phyloP scores from a whole-genome alignment of 306 rosid genomes.

The Lupinus albus region DNA sequence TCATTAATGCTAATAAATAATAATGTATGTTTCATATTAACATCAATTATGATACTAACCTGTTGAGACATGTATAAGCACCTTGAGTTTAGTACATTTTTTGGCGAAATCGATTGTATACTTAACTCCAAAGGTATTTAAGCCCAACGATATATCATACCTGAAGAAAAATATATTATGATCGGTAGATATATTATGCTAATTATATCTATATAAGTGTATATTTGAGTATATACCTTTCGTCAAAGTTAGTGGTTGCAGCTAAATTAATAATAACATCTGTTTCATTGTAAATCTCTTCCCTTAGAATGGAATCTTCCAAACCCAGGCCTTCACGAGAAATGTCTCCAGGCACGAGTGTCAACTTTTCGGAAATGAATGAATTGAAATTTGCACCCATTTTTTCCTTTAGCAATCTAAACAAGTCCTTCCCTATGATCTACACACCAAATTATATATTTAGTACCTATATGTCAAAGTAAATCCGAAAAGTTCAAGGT shows the following conservation, averaged over 20 bases:
- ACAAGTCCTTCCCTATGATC: constrained; percentile 76
- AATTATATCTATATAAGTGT: no score
- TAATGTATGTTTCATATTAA: background rate
- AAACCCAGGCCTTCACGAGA: constrained; percentile 64
- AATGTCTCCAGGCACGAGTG: constrained; percentile 71
- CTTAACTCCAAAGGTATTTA: constrained; percentile 78
- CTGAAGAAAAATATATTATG: constrained; percentile 37
- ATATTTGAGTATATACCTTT: constrained; percentile 55
- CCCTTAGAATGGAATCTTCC: constrained; percentile 52
- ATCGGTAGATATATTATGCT: background rate
- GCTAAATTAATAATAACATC: constrained; percentile 76
- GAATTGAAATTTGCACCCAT: constrained; percentile 56
- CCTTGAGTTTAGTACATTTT: constrained; percentile 61
- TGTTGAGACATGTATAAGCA: constrained; percentile 84
- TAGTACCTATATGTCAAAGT: background rate
- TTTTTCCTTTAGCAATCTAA: constrained; percentile 63
- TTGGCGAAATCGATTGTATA: constrained; percentile 69
- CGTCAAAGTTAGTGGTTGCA: constrained; percentile 84
- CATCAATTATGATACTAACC: constrained; percentile 51
- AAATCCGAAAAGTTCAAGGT: background rate
- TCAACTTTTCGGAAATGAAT: constrained; percentile 52
- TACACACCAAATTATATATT: constrained; percentile 27
- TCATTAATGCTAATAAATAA: no score
- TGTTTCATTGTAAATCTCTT: constrained; percentile 58
- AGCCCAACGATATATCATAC: constrained; percentile 68